These are phyloP conservation scores for Platanthera guangdongensis DNA, from an alignment of 106 monocot species.

Conservation along the genomic window DNA sequence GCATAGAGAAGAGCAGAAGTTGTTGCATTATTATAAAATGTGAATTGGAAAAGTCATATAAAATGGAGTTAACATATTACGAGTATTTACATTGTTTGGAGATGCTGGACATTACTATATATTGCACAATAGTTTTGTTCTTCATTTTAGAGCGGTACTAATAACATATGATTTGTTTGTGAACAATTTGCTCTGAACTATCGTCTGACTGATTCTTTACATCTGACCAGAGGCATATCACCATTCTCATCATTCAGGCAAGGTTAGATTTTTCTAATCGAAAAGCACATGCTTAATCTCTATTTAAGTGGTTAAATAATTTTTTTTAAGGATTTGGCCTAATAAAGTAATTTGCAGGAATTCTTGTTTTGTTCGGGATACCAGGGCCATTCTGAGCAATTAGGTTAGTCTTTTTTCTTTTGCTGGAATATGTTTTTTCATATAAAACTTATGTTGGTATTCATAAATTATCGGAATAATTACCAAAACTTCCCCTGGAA, in stretches of 20 bases:
- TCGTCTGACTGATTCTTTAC: background rate
- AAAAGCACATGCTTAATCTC: background rate
- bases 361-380: constrained; percentile 38
- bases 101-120: no score
- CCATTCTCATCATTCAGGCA: constrained; percentile 15
- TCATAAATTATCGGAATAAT: background rate
- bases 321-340: constrained; percentile 3
- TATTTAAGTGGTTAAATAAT: background rate
- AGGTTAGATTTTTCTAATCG: constrained; percentile 21
- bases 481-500: no score
- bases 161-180: background rate
- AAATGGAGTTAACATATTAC: no score
- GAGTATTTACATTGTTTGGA: no score
- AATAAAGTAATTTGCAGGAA: constrained; percentile 30
- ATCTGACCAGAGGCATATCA: constrained; percentile 25
- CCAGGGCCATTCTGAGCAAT: constrained; percentile 31
- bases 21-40: no score
- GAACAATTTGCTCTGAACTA: background rate
- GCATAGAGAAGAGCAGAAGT: no score
- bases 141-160: background rate
- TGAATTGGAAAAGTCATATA: no score
- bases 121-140: background rate
- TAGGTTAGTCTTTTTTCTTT: constrained; percentile 25
- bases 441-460: background rate
- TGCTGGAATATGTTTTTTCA: background rate